These are phyloP conservation scores for Aureobasidium sp. DNA, from an alignment of 2,329 filamentous ascomycete genomes.

Conservation along the genomic window DNA sequence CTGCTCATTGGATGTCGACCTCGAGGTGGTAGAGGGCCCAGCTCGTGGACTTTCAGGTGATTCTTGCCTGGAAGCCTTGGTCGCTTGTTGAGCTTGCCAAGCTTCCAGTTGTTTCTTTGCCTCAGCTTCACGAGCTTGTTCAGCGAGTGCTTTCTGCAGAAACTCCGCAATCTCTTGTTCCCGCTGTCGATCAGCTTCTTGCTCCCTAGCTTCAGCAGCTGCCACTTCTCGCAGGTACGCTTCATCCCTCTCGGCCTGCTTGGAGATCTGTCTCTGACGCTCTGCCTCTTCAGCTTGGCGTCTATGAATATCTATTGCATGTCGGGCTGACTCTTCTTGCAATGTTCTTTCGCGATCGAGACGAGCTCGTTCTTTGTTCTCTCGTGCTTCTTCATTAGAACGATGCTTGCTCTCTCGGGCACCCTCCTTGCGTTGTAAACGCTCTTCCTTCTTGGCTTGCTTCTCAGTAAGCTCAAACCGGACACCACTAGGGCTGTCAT, in stretches of 20 bases:
- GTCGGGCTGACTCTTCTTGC: constrained; percentile 30
- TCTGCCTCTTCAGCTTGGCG: constrained; percentile 16
- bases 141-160: constrained; percentile 2
- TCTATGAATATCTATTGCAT: constrained; percentile 21
- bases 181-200: background rate
- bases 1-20: background rate
- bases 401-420: constrained; percentile 25
- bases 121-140: background rate
- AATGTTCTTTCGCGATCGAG: constrained; percentile 28
- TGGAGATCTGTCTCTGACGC: constrained; percentile 17
- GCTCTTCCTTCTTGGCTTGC: constrained; percentile 44
- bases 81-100: constrained; percentile 3
- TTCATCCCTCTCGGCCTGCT: constrained; percentile 19
- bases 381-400: constrained; percentile 28
- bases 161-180: constrained; percentile 16
- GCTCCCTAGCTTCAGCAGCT: constrained; percentile 1
- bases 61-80: background rate
- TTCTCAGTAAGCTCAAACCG: constrained; percentile 53
- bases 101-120: constrained; percentile 23
- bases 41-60: background rate
- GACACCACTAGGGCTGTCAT: constrained; percentile 39
- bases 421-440: constrained; percentile 31
- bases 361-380: constrained; percentile 23
- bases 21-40: constrained; percentile 7
- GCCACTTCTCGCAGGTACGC: constrained; percentile 6